Base-by-base conservation (phyloP, 345 rosid genomes). In the Gossypium australe region DNA sequence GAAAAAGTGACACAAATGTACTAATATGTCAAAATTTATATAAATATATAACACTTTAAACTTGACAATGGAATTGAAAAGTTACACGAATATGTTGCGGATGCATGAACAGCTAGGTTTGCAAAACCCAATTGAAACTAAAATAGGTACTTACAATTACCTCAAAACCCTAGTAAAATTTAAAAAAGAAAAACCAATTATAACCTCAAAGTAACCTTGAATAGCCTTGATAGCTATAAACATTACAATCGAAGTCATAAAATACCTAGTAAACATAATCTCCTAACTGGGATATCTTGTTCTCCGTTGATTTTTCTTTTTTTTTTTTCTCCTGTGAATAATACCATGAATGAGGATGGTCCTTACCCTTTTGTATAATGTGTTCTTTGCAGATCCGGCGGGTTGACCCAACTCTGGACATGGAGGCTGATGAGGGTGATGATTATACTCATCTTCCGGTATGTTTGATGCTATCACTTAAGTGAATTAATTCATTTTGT, bases 361-460 rank as follows among this genome's bases (percentile, higher is more conserved):
- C 70, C 41, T 58, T 76, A 52, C 62, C 55, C 43, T 29, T 59
- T 73, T 24, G 47, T 65, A 45, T 64, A 27, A 25, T 77, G 55
- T 74, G 61, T 77, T 55, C 57, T 73, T 27, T 79, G 79, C 89
- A 95, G 98, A 88, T 95, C 74, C 86, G 90, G 78, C 85, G 87
- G 79, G 98, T 95, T 78, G 99, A 95, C 84, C 97, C 98, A 73
- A 91, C 98, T 49, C 85, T 95, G 75, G 90, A 93, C 82, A 90
- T 95, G 92, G 98, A 91, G 82, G 98, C 98, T 66, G 99, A 95
- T 68, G 77, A 73, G 80, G 98, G 98, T 72, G 99, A 95, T 81
- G 99, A 95, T 86, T 95, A 95, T 82, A 86, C 87, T 41, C 99
- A 93, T 82, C 90, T 95, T 78, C 92, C 87, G 24, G 99, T 95